Percentiles rank a stretch among this genome's conserved stretches.
Evolutionary conservation across 176 grass and related monocot genomes (phyloP).

Genomic region (barley (Hordeum vulgare)): MorexV3_pseudomolecules_assembly NC_058523.1:16321263-16321762

Average conservation of each 20-base stretch:
- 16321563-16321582: slow-evolving; percentile 30
- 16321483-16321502: background rate
- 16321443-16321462: slow-evolving; percentile 25
- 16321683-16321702: background rate
- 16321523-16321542: background rate
- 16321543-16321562: slow-evolving; percentile 4
- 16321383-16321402: background rate
- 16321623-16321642: slow-evolving; percentile 29
- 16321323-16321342: background rate
- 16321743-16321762: background rate
- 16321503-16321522: background rate
- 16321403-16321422: slow-evolving; percentile 21
- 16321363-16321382: background rate
- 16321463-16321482: slow-evolving; percentile 27
- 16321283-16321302: background rate
- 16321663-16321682: background rate
- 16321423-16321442: background rate
- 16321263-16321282: background rate
- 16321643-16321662: background rate
- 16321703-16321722: slow-evolving; percentile 25
- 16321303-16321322: background rate
- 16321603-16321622: background rate
- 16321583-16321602: background rate
- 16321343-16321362: background rate
- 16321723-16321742: slow-evolving; percentile 11